Evolutionary conservation across 164 flowering plant genomes (phyloP), one percentile per base, ranked within the genome.

Genomic region (Tinospora cordifolia): DNA sequence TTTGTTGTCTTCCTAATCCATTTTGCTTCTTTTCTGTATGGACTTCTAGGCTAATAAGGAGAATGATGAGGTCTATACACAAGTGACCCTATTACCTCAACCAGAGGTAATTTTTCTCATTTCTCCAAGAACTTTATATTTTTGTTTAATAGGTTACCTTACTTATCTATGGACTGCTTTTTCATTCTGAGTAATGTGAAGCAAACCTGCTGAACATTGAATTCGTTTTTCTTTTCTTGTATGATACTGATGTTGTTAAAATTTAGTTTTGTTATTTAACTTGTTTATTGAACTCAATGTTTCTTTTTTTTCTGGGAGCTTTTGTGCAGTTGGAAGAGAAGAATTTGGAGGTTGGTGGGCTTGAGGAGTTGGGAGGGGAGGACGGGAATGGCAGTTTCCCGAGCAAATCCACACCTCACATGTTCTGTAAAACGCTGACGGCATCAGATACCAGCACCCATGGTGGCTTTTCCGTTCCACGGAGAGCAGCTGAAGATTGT

Each of bases 391-490:
- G 80, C 46, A 84, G 79, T 44, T 71, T 76, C 17, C 83, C 85
- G 8, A 73, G 76, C 63, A 91, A 82, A 82, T 81, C 88, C 34
- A 90, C 96, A 40, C 90, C 98, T 63, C 97, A 93, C 69, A 93
- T 93, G 98, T 93, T 93, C 79, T 93, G 98, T 83, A 93, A 93
- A 76, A 93, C 98, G 14, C 85, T 93, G 3, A 93, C 98, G 8
- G 97, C 97, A 72, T 93, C 98, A 46, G 98, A 93, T 76, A 93
- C 98, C 22, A 91, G 97, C 81, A 90, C 97, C 14, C 98, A 93
- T 77, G 98, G 98, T 71, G 98, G 98, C 47, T 93, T 93, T 76
- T 93, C 98, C 41, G 98, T 93, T 73, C 98, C 98, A 62, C 91
- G 98, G 30, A 79, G 98, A 78, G 98, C 98, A 72, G 98, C 98